Evolutionary conservation across 2,329 filamentous ascomycete species (phyloP), one percentile per base, ranked within the genome.

Genomic region (Botryosphaeria dothidea): DNA sequence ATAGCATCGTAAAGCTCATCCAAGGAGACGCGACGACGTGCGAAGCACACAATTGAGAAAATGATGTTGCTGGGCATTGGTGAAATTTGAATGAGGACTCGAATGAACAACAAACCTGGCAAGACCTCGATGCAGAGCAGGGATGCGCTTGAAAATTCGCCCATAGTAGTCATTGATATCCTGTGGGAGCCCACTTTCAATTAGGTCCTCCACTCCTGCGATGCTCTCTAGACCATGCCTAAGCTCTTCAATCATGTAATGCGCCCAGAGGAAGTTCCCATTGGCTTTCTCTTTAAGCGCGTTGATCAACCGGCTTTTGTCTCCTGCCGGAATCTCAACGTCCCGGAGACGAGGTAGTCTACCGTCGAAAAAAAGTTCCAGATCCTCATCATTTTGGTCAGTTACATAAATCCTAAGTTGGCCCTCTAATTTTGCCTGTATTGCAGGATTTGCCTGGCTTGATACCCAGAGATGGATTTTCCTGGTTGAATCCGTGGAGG

Each of bases 221-320:
- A 27, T 27, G 27, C 46, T 66, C 3, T 38, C 52, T 1, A 29
- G n/a, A 5, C 31, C 17, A 13, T 43, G 9, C 17, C 17, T 48
- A 21, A 66, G n/a, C 3, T 60, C 34, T 9, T 48, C 27, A 17
- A 66, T 52, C 58, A 66, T 63, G 27, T 51, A 52, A 9, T 17
- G 25, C 6, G 64, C 64, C 57, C 64, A 66, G 3, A 66, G 57
- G 4, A 66, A 66, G n/a, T 66, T 66, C 1, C 64, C 64, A 15
- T 27, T 54, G 11, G 38, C 46, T 19, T 19, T 38, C 2, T 51
- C 19, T 9, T 31, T 49, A 6, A 60, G 4, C 19, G 8, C 15
- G 1, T 38, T n/a, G 8, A 48, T 11, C n/a, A 61, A 17, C 13
- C 17, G 3, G 9, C 49, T 41, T 4, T 21, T 7, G 3, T 49